Percentiles rank a stretch among this genome's conserved stretches.
These are phyloP conservation scores for Auxenochlorella protothecoides DNA, from an alignment of 139 green algal genomes.

Conservation along the genomic window DNA sequence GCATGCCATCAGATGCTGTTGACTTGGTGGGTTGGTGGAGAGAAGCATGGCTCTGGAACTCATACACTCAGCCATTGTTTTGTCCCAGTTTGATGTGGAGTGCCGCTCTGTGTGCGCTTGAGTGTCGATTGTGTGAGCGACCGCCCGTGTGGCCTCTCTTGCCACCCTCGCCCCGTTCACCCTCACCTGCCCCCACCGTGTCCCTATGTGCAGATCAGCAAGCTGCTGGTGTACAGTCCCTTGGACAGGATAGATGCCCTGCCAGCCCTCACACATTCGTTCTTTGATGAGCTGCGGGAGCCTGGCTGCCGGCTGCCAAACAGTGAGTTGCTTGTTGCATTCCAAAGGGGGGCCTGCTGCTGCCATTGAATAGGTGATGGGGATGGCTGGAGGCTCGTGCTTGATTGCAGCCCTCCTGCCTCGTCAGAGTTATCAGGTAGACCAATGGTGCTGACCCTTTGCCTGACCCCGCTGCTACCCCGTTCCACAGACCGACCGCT, in stretches of 20 bases:
- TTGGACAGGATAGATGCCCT: constrained; percentile 56
- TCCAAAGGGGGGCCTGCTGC: neutral
- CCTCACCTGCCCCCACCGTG: constrained; percentile 68
- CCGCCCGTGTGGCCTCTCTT: neutral
- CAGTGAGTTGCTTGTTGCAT: constrained; percentile 26
- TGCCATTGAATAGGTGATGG: neutral
- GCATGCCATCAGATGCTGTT: constrained; percentile 80
- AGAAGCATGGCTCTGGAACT: neutral
- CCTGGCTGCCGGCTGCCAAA: constrained; percentile 70
- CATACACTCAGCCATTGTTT: neutral
- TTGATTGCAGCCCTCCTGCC: neutral
- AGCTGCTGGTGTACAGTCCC: constrained; percentile 89
- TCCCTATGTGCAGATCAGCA: constrained; percentile 72
- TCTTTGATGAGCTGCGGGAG: constrained; percentile 93
- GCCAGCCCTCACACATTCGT: constrained; percentile 78
- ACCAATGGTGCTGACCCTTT: neutral
- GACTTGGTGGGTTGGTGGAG: constrained; percentile 35
- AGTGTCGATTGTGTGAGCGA: too few species aligned
- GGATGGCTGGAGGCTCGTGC: neutral
- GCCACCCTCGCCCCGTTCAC: neutral
- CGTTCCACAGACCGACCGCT: constrained; percentile 47
- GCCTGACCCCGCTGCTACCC: neutral
- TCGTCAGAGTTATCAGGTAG: neutral
- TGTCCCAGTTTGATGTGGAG: neutral
- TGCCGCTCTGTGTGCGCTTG: neutral